A percentile compares a stretch with the other conserved stretches of the same genome.
phyloP scores from a whole-genome alignment of 1,139 yeast genomes.

The Zygosaccharomyces pseudobailii region DNA sequence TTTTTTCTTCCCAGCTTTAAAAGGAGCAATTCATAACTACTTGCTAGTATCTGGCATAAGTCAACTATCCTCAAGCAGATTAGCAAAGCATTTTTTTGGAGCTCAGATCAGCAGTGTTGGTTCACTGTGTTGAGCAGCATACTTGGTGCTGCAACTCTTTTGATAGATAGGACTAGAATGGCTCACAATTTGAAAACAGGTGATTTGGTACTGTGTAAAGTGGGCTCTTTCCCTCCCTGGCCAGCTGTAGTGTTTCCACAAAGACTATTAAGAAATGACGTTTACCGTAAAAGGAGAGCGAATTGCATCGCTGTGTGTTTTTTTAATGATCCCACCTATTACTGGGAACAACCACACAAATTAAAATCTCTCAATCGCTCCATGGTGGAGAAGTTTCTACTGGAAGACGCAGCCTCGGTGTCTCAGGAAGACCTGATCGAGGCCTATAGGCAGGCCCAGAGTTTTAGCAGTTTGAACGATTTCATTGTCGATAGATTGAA shows the following conservation, averaged over 20 bases:
- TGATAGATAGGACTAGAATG: conserved; percentile 6
- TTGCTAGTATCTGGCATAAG: not conserved
- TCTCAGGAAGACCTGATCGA: conserved; percentile 24
- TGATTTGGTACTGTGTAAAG: conserved; percentile 35
- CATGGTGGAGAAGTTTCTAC: conserved; percentile 19
- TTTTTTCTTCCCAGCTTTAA: not conserved
- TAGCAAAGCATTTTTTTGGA: too few species aligned
- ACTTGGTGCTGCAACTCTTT: not conserved
- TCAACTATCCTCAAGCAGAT: too few species aligned
- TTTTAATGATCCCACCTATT: conserved; percentile 35
- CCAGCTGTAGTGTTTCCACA: conserved; percentile 38
- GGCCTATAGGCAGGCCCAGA: conserved; percentile 30
- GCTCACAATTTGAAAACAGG: conserved; percentile 29
- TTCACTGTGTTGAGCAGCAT: not conserved
- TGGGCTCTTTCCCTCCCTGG: conserved; percentile 37
- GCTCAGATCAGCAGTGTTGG: not conserved
- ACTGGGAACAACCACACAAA: conserved; percentile 33
- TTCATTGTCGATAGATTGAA: conserved; percentile 25
- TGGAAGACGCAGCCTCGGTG: conserved; percentile 11
- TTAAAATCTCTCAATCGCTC: conserved; percentile 21
- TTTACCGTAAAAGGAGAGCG: conserved; percentile 25
- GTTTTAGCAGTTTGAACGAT: conserved; percentile 22
- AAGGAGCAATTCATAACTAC: not conserved
- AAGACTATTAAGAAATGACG: conserved; percentile 30
- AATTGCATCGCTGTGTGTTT: conserved; percentile 35